Percentiles rank a stretch among this genome's conserved stretches.
phyloP scores from a whole-genome alignment of 495 filamentous ascomycete genomes.

The Penicillium lagena region DNA sequence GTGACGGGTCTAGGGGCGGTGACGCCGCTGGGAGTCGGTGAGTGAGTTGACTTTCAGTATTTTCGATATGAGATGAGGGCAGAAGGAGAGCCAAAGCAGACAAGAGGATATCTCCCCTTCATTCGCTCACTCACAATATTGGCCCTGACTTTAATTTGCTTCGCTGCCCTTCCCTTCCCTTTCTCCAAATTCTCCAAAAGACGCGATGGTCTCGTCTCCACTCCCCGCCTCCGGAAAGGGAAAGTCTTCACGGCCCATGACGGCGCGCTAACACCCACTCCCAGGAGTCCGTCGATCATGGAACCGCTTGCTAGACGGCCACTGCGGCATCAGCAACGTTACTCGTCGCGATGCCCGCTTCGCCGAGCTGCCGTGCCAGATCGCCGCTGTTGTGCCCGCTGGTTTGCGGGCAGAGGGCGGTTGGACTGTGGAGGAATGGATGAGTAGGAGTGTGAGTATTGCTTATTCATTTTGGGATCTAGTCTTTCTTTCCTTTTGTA shows the following conservation, averaged over 20 bases:
- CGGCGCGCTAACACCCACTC: slow-evolving; percentile 1
- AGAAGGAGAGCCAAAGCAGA: no score
- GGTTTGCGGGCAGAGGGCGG: slow-evolving; percentile 49
- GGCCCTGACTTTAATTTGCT: no score
- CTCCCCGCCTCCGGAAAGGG: slow-evolving; percentile 14
- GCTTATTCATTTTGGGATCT: not conserved
- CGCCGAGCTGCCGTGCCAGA: slow-evolving; percentile 67
- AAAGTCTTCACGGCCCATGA: slow-evolving; percentile 24
- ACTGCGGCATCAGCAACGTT: slow-evolving; percentile 74
- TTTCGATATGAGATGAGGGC: no score
- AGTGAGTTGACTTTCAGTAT: slow-evolving; percentile 8
- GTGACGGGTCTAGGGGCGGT: slow-evolving; percentile 91
- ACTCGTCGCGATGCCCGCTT: slow-evolving; percentile 51
- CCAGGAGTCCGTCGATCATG: slow-evolving; percentile 70
- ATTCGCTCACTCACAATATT: no score
- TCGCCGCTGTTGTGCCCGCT: slow-evolving; percentile 75
- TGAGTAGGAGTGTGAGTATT: slow-evolving; percentile 47
- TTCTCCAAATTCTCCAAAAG: not conserved
- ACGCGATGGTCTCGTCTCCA: slow-evolving; percentile 11
- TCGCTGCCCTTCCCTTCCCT: no score
- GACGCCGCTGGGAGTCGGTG: slow-evolving; percentile 82
- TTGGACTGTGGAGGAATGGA: slow-evolving; percentile 76
- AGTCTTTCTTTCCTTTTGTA: not conserved
- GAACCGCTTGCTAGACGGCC: slow-evolving; percentile 69
- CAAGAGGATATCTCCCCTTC: no score